Evolutionary conservation across 768 basidiomycete genomes (phyloP).

Genomic region (Mrakia blollopis): DNA sequence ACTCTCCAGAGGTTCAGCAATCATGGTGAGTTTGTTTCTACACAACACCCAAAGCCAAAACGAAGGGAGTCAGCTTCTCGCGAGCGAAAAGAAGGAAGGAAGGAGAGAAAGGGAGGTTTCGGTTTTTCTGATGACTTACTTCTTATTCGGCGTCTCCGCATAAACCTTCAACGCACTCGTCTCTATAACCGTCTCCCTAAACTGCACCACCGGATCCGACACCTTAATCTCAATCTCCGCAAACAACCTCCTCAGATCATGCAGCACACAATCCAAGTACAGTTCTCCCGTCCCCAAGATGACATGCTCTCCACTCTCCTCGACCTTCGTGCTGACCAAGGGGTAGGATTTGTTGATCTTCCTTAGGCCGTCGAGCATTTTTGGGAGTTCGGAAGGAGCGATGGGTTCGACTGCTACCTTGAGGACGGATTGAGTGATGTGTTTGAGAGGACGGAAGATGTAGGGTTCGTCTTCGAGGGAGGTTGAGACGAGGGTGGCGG

Average conservation of each 20-base stretch:
- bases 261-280: conserved; percentile 94
- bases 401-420: conserved; percentile 99
- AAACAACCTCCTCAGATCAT: conserved; percentile 85
- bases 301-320: conserved; percentile 97
- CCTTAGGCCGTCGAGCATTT: conserved; percentile 94
- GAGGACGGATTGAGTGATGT: conserved; percentile 93
- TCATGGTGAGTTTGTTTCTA: conserved; percentile 98
- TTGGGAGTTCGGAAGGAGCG: conserved; percentile 92
- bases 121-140: conserved; percentile 52
- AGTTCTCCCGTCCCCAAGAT: conserved; percentile 94
- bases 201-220: conserved; percentile 96
- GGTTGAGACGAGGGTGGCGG: conserved; percentile 70
- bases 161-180: conserved; percentile 97
- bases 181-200: conserved; percentile 96
- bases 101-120: too few relatives aligned
- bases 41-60: neutral
- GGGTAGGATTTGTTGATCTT: conserved; percentile 99
- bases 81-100: neutral
- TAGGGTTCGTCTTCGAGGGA: conserved; percentile 74
- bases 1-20: conserved; percentile 92
- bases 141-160: conserved; percentile 98
- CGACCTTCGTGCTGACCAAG: conserved; percentile 87
- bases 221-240: conserved; percentile 99
- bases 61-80: neutral
- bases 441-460: conserved; percentile 93